A percentile compares a stretch with the other conserved stretches of the same genome.
phyloP scores from a whole-genome alignment of 2,329 filamentous ascomycete species.

The Xylaria digitata region DNA sequence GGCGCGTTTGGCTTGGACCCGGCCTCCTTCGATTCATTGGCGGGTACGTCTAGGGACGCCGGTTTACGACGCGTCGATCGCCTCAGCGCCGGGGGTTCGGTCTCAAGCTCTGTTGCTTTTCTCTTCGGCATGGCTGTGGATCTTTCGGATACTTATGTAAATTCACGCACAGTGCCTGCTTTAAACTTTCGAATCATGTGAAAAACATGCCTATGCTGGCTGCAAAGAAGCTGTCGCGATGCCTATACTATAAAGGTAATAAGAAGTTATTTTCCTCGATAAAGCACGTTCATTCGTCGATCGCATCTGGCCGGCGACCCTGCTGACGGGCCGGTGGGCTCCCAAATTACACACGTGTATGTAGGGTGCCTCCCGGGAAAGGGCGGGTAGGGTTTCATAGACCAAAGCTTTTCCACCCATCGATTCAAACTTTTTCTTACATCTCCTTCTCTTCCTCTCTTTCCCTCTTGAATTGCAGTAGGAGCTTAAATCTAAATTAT shows the following conservation, averaged over 20 bases:
- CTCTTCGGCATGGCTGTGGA: conserved; percentile 36
- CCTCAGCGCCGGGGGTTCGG: conserved; percentile 27
- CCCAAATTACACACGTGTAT: conserved; percentile 1
- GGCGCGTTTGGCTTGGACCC: conserved; percentile 5
- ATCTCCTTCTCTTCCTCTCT: neutral
- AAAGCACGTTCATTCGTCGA: neutral
- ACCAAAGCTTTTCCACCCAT: neutral
- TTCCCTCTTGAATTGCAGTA: neutral
- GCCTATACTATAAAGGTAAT: no score
- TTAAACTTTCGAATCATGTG: neutral
- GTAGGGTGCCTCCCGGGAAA: no score
- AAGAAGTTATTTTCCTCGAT: no score
- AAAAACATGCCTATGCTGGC: neutral
- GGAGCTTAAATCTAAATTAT: neutral
- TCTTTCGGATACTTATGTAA: no score
- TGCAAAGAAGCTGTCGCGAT: neutral
- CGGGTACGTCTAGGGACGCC: conserved; percentile 6
- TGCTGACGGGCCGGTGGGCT: conserved; percentile 24
- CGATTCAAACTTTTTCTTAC: neutral
- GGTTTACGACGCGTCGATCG: conserved; percentile 40
- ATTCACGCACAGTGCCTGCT: neutral
- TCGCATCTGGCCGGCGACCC: conserved; percentile 14
- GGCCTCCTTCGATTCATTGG: conserved; percentile 3
- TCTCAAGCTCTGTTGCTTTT: conserved; percentile 30
- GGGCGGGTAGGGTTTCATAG: no score